Evolutionary conservation across 1,139 yeast genomes (phyloP), one percentile per base, ranked within the genome.

Genomic region (Sugiyamaella paludigena): DNA sequence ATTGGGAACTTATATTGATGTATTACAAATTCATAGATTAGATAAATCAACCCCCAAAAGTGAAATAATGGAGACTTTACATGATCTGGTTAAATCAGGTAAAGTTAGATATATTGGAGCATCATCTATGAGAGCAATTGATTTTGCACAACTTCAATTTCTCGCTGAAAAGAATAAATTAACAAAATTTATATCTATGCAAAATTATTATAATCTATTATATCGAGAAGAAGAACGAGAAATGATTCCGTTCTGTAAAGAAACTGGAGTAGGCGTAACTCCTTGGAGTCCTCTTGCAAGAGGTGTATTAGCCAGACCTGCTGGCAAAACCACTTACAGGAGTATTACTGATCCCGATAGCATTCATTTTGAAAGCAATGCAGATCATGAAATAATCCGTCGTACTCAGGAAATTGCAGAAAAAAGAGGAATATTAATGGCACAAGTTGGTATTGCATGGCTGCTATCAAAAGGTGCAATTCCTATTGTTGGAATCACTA

Each of bases 11-110:
- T 86, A 86, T 62, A 68, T 88, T 54, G 96, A 88, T 65, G 72
- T 87, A 57, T 86, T 87, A 0, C 87, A 85, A 66, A 72, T 87
- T 63, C 96, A 87, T 66, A 67, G 83, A 50, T 68, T 69, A 33
- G 84, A 79, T 55, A 53, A 58, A 30, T 58, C 64, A 1, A 69
- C 75, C 5, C 75, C 79, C 36, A 68, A 70, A 45, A 72, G 71
- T 48, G 84, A 80, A 56, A 73, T 73, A 33, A 77, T 79, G 83
- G 70, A 64, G 53, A 75, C 82, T 2, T 65, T 79, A 54, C 76
- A 79, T 56, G 78, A 75, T 54, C 68, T 77, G 32, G 76, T 79
- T 27, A 72, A 71, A 47, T 52, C 63, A 27, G 83, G 83, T 1
- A 61, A 64, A 24, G 66, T 72, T 4, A 69, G 82, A 45, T 79